Base-by-base conservation (phyloP, 2,329 filamentous ascomycete species). In the Pseudogymnoascus sp. region DNA sequence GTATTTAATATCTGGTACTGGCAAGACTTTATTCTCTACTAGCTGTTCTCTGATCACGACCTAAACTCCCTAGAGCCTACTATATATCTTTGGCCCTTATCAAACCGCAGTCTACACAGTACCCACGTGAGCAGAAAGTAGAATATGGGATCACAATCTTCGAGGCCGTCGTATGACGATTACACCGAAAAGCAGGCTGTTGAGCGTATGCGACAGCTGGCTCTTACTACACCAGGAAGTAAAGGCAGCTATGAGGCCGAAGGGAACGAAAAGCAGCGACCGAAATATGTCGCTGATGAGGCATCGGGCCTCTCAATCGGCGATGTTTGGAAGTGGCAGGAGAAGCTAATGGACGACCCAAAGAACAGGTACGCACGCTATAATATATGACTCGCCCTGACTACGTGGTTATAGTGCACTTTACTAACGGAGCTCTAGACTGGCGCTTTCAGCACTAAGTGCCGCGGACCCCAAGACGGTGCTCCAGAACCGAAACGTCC, bases 401-500 rank as follows among this genome's bases (percentile, higher is more conserved):
- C 21, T 14, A n/a, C 10, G 38, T 28, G 8, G 18, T 44, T 31
- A 44, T 34, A 44, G 6, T 5, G 16, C 21, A 31, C 31, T 31
- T 61, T 46, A 18, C 66, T 60, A 56, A 60, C 59, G 25, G 12
- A 7, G 40, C 14, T 53, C 59, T 59, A 90, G 89, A 66, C 86
- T 96, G 12, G 91, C 90, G 4, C 81, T 95, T 36, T 85, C 87
- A 1, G 89, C 89, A 1, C 79, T 96, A 60, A 87, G 84, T 72
- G 80, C 83, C 8, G 85, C 87, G 67, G 82, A 90, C 66, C 87
- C 89, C 5, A 82, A 82, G 64, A 76, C 83, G 10, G 81, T 92
- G 50, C 81, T 96, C 46, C 81, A 83, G 62, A 88, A 86, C 42
- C 84, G 83, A 7, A 77, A 84, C 0, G 79, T 87, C 28, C 77